phyloP scores from a whole-genome alignment of 164 flowering plant genomes.

The Pachysandra terminalis region DNA sequence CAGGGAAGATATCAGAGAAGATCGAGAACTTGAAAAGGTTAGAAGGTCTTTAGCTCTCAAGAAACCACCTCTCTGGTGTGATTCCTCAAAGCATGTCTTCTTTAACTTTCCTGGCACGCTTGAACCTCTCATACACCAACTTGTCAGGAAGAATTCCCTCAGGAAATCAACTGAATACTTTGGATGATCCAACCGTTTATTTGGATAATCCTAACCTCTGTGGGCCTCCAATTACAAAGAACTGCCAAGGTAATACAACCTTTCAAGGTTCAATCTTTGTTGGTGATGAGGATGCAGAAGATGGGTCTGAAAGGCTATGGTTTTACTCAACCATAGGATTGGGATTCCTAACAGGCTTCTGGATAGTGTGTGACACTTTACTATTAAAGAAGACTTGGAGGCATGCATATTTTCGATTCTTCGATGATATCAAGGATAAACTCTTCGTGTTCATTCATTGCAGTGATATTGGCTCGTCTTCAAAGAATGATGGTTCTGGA shows the following conservation, averaged over 20 bases:
- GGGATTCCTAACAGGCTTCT: background rate
- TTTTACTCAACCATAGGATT: background rate
- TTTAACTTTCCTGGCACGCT: slow-evolving; percentile 6
- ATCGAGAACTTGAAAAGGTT: slow-evolving; percentile 6
- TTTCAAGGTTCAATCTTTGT: background rate
- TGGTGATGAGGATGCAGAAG: background rate
- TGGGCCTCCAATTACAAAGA: background rate
- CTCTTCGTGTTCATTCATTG: background rate
- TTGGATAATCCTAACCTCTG: slow-evolving; percentile 15
- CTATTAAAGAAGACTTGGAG: background rate
- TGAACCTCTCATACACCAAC: slow-evolving; percentile 22
- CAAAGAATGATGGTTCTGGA: too few species aligned
- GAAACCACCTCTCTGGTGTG: slow-evolving; percentile 11
- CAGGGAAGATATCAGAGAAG: slow-evolving; percentile 3
- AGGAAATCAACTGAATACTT: slow-evolving; percentile 10
- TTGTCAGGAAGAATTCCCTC: slow-evolving; percentile 19
- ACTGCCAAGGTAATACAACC: background rate
- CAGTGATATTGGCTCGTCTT: background rate
- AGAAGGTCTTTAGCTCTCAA: slow-evolving; percentile 21
- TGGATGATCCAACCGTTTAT: background rate
- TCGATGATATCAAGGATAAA: background rate
- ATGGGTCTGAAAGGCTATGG: background rate
- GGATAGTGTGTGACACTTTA: background rate
- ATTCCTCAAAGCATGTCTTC: slow-evolving; percentile 11
- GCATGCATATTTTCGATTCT: background rate